Conservation (phyloP, 768 basidiomycete genomes). For the Cubamyces sp. region DNA sequence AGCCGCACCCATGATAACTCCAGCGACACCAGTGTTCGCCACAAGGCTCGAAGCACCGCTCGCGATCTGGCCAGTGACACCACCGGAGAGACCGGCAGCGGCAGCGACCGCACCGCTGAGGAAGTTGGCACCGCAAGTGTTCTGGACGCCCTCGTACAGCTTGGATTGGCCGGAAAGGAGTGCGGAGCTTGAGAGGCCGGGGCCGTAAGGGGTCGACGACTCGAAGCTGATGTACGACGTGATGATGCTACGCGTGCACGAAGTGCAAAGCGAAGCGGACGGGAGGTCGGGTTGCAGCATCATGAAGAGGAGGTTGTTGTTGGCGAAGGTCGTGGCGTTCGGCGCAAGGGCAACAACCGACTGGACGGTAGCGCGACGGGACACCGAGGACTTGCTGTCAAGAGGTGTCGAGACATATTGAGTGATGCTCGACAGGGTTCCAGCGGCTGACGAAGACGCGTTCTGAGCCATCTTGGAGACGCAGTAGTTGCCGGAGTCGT, state of each 20-base stretch:
- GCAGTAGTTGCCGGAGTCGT: constrained; percentile 73
- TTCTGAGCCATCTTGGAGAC: constrained; percentile 49
- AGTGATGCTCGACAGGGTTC: constrained; percentile 21
- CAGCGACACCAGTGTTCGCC: constrained; percentile 34
- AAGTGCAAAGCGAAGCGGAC: constrained; percentile 66
- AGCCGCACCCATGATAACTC: constrained; percentile 39
- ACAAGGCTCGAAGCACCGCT: constrained; percentile 35
- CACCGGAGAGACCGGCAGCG: constrained; percentile 58
- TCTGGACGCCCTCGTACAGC: constrained; percentile 65
- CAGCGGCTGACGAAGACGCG: constrained; percentile 20
- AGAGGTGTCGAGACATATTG: constrained; percentile 34
- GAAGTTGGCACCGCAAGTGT: constrained; percentile 74
- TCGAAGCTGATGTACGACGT: constrained; percentile 80
- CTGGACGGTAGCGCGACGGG: constrained; percentile 35
- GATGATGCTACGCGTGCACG: constrained; percentile 81
- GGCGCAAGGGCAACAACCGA: constrained; percentile 43
- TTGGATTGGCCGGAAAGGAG: constrained; percentile 66
- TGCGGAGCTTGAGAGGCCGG: constrained; percentile 66
- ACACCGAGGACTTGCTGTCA: constrained; percentile 24
- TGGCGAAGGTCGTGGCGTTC: constrained; percentile 56
- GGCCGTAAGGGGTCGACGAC: constrained; percentile 69
- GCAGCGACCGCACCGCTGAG: constrained; percentile 68
- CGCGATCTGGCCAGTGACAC: constrained; percentile 38
- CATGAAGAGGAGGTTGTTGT: constrained; percentile 79
- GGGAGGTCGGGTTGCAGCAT: constrained; percentile 62